Percentiles rank a stretch among this genome's conserved stretches.
Evolutionary conservation across 192 early-diverging fungal species (phyloP).

Genomic region (Backusella luteola): DNA sequence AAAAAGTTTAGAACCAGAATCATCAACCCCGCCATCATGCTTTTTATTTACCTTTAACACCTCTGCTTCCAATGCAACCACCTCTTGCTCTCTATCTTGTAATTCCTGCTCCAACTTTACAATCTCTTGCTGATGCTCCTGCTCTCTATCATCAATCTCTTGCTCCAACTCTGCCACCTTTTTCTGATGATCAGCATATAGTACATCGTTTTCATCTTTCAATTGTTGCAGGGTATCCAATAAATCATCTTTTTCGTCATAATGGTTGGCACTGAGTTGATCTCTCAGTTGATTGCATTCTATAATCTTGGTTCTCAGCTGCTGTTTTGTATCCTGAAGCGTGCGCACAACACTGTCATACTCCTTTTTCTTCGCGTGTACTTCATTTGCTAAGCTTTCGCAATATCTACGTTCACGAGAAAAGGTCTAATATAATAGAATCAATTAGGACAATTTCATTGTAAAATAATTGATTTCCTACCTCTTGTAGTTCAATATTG

Average conservation of each 20-base stretch:
- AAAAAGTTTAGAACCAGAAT: not conserved
- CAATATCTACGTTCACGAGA: not conserved
- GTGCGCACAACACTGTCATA: constrained; percentile 33
- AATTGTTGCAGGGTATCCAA: constrained; percentile 7
- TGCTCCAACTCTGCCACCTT: not conserved
- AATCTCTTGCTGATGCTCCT: constrained; percentile 21
- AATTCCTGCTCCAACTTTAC: constrained; percentile 22
- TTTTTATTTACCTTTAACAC: constrained; percentile 27
- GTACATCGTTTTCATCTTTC: not conserved
- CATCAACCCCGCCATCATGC: not conserved
- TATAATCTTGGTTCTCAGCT: constrained; percentile 25
- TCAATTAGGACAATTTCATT: too few relatives aligned
- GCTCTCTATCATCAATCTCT: constrained; percentile 19
- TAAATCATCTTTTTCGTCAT: constrained; percentile 5
- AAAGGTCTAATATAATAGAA: not conserved
- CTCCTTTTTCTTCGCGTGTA: constrained; percentile 26
- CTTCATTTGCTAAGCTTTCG: not conserved
- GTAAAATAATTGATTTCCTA: not conserved
- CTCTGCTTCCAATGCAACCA: constrained; percentile 23
- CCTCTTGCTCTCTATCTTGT: constrained; percentile 34
- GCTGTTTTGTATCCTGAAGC: constrained; percentile 17
- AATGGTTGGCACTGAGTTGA: constrained; percentile 1
- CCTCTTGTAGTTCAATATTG: constrained; percentile 13
- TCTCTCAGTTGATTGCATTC: constrained; percentile 16
- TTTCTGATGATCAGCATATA: not conserved